These are phyloP conservation scores for Leishmania major DNA, from an alignment of 208 protist species.

Conservation along the genomic window DNA sequence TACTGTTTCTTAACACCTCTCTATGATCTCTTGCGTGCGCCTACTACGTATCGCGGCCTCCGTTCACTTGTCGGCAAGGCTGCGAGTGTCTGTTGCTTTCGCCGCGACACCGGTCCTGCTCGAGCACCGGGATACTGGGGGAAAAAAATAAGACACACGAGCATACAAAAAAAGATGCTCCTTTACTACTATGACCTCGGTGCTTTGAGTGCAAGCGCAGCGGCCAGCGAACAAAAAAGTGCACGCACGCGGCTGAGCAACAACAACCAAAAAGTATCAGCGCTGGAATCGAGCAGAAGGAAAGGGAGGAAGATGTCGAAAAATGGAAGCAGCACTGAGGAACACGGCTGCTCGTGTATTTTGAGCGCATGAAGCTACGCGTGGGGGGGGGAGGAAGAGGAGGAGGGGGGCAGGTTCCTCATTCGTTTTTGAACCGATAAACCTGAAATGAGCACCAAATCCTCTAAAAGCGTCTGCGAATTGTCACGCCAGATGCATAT, in stretches of 20 bases:
- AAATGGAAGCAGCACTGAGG: background rate
- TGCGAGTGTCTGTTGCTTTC: background rate
- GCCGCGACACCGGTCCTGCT: background rate
- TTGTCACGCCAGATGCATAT: background rate
- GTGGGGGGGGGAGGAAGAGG: background rate
- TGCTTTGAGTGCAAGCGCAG: background rate
- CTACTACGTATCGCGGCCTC: background rate
- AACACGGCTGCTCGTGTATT: background rate
- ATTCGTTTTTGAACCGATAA: background rate
- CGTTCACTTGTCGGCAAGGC: background rate
- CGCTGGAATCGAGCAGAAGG: background rate
- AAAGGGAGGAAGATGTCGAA: background rate
- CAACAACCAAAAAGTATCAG: background rate
- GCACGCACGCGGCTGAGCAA: background rate
- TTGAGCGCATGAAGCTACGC: background rate
- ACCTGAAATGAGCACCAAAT: background rate
- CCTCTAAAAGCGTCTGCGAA: background rate
- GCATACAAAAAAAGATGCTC: background rate
- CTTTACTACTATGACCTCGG: background rate
- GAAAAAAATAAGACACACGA: background rate
- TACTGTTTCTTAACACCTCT: background rate
- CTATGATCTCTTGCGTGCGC: background rate
- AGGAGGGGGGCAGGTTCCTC: background rate
- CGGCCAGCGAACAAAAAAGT: background rate
- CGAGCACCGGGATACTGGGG: background rate